Base-by-base conservation (phyloP, 2,329 filamentous ascomycete genomes). In the Verticillium isaacii region DNA sequence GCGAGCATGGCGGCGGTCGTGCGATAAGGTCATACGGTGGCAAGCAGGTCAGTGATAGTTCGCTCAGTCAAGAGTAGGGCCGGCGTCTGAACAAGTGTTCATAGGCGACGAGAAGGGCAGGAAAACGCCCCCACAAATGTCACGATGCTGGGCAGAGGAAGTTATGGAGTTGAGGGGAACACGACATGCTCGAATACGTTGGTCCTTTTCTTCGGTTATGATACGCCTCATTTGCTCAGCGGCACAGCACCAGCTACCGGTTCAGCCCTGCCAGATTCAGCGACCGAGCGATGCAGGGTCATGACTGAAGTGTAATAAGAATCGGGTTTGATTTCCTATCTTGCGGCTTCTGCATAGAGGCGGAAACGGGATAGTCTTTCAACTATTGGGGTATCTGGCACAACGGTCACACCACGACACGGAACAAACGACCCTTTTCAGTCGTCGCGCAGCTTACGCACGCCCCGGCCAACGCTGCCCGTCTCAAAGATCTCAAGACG, bases 401-500 rank as follows among this genome's bases (percentile, higher is more conserved):
- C n/a, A 23, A n/a, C 45, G 19, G 11, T 8, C 19, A 52, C 19
- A 11, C 19, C 23, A 5, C 19, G 3, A 12, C 12, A 52, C n/a
- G 19, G 5, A 52, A 14, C 11, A 9, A 23, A 23, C 19, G n/a
- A 29, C 17, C 17, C 19, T 52, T 11, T 25, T 19, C 19, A 52
- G 8, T 52, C 45, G 11, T 52, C 45, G 2, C 54, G 73, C 61
- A 81, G 61, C 58, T 74, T 73, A 66, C 86, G 80, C 62, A 91
- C 82, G 12, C 85, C 90, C 63, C 83, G 80, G 1, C 90, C 90
- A n/a, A 92, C 88, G 68, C 85, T 89, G 15, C 87, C 81, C 14
- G 90, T 93, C 69, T 91, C 85, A 72, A 93, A 93, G 15, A 91
- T 75, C 73, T 93, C 90, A 4, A 92, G 82, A 17, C 89, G 70